Evolutionary conservation across 192 early-diverging fungal genomes (phyloP).

Genomic region (Linnemannia zychae): DNA sequence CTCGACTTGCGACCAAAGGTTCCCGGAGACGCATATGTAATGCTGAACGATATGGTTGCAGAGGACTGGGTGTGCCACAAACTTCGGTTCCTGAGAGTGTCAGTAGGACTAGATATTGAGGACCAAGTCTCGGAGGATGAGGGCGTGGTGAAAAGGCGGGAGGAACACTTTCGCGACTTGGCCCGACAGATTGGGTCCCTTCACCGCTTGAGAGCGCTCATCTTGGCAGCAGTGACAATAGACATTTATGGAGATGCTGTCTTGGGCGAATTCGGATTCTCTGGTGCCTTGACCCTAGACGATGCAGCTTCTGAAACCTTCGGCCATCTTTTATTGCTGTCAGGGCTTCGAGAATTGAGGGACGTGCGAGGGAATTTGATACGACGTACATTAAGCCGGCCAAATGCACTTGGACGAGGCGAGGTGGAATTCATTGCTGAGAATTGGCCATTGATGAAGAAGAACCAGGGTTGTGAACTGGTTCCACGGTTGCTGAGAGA

Average conservation of each 20-base stretch:
- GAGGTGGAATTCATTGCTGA: not conserved
- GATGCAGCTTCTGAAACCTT: not conserved
- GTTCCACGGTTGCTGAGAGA: not conserved
- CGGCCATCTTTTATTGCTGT: not conserved
- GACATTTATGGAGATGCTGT: not conserved
- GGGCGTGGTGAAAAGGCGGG: not conserved
- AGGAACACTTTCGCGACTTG: not conserved
- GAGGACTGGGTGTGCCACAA: not conserved
- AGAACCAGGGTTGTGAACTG: not conserved
- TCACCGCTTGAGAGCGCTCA: not conserved
- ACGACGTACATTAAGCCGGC: not conserved
- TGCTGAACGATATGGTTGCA: not conserved
- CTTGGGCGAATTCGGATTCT: not conserved
- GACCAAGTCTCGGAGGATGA: not conserved
- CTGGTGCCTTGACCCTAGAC: not conserved
- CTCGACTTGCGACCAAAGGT: constrained; percentile 1
- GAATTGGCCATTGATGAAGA: not conserved
- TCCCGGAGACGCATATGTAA: not conserved
- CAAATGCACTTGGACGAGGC: not conserved
- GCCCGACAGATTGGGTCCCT: not conserved
- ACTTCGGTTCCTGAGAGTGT: not conserved
- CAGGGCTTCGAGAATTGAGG: not conserved
- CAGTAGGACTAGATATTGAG: not conserved
- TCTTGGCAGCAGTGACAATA: not conserved
- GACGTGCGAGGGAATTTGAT: not conserved